Evolutionary conservation across 2,329 filamentous ascomycete species (phyloP), one percentile per base, ranked within the genome.

Genomic region (Beauveria rudraprayagi): DNA sequence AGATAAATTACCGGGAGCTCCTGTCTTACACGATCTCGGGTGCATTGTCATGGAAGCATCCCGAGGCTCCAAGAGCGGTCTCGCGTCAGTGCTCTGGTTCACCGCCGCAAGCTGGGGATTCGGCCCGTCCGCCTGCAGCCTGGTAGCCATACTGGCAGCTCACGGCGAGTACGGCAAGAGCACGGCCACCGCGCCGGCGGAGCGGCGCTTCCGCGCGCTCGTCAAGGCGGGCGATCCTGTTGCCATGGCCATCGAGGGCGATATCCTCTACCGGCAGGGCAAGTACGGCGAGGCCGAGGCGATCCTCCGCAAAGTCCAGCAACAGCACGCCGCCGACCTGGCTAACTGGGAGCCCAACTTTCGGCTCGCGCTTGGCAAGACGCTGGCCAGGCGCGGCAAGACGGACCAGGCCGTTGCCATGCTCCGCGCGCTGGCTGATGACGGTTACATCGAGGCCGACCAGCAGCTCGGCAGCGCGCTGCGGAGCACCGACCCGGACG

Each of bases 191-290:
- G 58, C 26, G 7, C 60, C 59, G 5, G 55, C 66, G 3, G 70
- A 73, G 56, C 55, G 62, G 1, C 70, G 68, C 17, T 75, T 75
- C 65, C 67, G 64, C 63, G 55, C 67, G 28, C 63, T 77, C 10
- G 66, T 75, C 30, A 48, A 65, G 14, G 70, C 67, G 28, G 67
- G 65, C n/a, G 68, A 77, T 43, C 66, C 72, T 3, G 67, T 77
- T 50, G 75, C 73, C 37, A 65, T 76, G 24, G 69, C 71, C 4
- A 65, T 69, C 9, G 69, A 75, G 47, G 75, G 71, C 17, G 67
- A 71, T 57, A 28, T 66, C 28, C 67, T 72, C 14, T 67, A 66
- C 53, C 51, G 55, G 28, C 63, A 66, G 44, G 68, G 66, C 6
- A 68, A 65, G 40, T 68, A 67, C 56, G 60, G 62, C 1, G 66